Percentiles rank a stretch among this genome's conserved stretches.
Evolutionary conservation across 2,329 filamentous ascomycete genomes (phyloP).

Genomic region (Xylariaceae sp.): DNA sequence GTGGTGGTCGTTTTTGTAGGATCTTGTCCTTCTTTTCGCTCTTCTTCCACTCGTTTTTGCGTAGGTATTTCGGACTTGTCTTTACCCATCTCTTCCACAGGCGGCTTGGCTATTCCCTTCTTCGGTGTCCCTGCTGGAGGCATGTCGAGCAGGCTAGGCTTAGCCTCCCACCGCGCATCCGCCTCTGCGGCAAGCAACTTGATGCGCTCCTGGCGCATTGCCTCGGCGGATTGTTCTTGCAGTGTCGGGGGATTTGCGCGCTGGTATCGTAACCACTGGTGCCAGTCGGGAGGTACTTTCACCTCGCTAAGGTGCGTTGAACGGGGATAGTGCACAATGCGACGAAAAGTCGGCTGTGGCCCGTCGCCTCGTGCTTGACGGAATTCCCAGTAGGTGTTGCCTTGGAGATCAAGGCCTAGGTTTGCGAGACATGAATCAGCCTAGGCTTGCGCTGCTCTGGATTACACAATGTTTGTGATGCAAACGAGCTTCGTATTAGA

Average conservation of each 20-base stretch:
- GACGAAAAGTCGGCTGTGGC: constrained; percentile 40
- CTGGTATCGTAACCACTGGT: constrained; percentile 63
- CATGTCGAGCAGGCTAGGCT: constrained; percentile 37
- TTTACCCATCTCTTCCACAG: no score
- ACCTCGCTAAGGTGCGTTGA: constrained; percentile 50
- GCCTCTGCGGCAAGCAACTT: constrained; percentile 54
- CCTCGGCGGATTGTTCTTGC: constrained; percentile 50
- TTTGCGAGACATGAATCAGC: no score
- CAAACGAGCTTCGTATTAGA: no score
- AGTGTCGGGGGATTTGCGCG: constrained; percentile 50
- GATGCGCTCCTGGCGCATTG: constrained; percentile 47
- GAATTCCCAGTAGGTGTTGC: constrained; percentile 68
- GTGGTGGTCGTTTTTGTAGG: constrained; percentile 16
- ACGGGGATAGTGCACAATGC: constrained; percentile 56
- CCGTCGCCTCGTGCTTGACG: constrained; percentile 40
- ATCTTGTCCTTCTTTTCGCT: constrained; percentile 6
- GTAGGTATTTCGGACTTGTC: no score
- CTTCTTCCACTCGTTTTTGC: constrained; percentile 1
- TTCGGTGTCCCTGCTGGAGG: constrained; percentile 25
- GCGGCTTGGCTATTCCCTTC: no score
- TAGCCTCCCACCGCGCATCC: constrained; percentile 59
- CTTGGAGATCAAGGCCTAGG: constrained; percentile 59
- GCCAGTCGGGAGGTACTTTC: constrained; percentile 57
- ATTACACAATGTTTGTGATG: no score
- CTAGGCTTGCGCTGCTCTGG: no score